Evolutionary conservation across 345 rosid genomes (phyloP).

Genomic region (Sisymbrium irio): DNA sequence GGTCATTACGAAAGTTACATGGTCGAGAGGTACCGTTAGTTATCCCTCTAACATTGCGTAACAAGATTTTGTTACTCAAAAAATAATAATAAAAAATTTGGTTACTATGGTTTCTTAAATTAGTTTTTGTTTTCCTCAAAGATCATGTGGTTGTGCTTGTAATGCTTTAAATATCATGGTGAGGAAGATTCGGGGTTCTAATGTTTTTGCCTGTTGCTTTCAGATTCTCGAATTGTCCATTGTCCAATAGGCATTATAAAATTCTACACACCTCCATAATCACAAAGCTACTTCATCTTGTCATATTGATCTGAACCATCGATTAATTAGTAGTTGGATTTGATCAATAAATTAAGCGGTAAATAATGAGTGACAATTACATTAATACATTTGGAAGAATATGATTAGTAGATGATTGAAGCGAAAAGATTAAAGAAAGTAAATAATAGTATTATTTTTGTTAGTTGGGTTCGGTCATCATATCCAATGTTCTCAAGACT

Average conservation of each 20-base stretch:
- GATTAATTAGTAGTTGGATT: slow-evolving; percentile 24
- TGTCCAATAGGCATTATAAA: slow-evolving; percentile 26
- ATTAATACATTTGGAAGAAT: slow-evolving; percentile 25
- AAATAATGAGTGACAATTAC: not conserved
- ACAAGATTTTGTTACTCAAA: not conserved
- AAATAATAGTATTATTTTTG: slow-evolving; percentile 5
- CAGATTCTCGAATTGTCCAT: slow-evolving; percentile 25
- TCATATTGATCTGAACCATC: slow-evolving; percentile 20
- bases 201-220: slow-evolving; percentile 26
- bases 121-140: not conserved
- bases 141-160: slow-evolving; percentile 27
- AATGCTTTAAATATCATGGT: slow-evolving; percentile 16
- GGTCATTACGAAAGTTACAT: slow-evolving; percentile 4
- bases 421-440: not conserved
- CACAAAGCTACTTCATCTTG: slow-evolving; percentile 21
- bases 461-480: slow-evolving; percentile 26
- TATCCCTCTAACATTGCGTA: not conserved
- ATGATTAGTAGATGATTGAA: slow-evolving; percentile 30
- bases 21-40: not conserved
- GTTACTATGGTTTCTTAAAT: slow-evolving; percentile 1
- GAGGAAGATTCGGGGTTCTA: slow-evolving; percentile 25
- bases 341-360: slow-evolving; percentile 19
- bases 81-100: not conserved
- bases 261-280: slow-evolving; percentile 34
- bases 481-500: slow-evolving; percentile 13